Evolutionary conservation across 2,329 filamentous ascomycete species (phyloP), one percentile per base, ranked within the genome.

Genomic region (Metarhizium rileyi): DNA sequence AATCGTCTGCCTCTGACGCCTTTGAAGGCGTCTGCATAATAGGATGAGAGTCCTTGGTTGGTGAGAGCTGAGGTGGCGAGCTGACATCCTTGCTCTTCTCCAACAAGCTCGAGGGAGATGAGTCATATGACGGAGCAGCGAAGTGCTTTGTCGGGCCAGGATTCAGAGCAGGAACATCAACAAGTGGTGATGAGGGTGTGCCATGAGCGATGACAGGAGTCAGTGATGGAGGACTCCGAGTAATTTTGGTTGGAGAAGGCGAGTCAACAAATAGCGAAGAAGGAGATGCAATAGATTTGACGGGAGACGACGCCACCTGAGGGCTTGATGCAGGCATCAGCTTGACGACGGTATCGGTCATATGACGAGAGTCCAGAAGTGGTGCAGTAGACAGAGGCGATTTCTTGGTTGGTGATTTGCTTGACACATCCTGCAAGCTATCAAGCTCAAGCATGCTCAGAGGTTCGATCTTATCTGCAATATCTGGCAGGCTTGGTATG

Each of bases 321-420:
- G 58, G 57, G 36, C 52, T 57, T 4, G 55, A 33, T 7, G 51
- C 53, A 14, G 65, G 65, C n/a, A 57, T 23, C 40, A 67, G 55
- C 49, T 57, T 59, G 50, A 66, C 53, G 23, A 65, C 57, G 3
- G 55, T 58, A 30, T 61, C 57, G n/a, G 56, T 59, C 45, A 67
- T 49, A 23, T 60, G 62, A 28, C 52, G 55, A 20, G 53, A 54
- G 41, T 46, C 54, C 55, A 59, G 60, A 46, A 64, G 52, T 6
- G 62, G 62, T 40, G 52, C 61, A 2, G 55, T 54, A 12, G 61
- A 58, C n/a, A 56, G 55, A 23, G 58, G 53, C 26, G 57, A 51
- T 35, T 57, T 57, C 57, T 67, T 67, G 20, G 56, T 59, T 1
- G 65, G 65, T 5, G 64, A 67, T 41, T 63, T 58, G 1, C 59